phyloP scores from a whole-genome alignment of 495 filamentous ascomycete species.

The Thozetella sp. region DNA sequence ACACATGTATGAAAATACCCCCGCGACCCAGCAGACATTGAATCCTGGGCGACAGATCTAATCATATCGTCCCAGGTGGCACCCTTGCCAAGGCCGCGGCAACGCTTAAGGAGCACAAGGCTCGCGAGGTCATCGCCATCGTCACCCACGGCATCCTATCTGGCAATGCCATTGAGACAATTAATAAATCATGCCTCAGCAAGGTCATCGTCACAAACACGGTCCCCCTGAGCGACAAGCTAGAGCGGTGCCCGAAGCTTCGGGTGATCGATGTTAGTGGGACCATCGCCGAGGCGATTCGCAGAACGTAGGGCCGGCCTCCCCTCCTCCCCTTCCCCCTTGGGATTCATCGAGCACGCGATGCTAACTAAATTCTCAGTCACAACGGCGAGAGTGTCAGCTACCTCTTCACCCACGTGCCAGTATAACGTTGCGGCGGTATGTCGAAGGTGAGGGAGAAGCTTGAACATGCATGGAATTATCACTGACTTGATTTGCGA shows the following conservation, averaged over 20 bases:
- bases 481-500: too few relatives aligned
- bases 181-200: conserved; percentile 82
- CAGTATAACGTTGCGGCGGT: conserved; percentile 40
- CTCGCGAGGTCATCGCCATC: conserved; percentile 85
- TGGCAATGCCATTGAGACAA: conserved; percentile 85
- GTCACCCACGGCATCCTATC: conserved; percentile 96
- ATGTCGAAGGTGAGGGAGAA: background rate
- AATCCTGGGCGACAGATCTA: background rate
- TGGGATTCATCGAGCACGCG: conserved; percentile 30
- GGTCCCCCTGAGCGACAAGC: conserved; percentile 85
- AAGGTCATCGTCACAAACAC: conserved; percentile 92
- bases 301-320: conserved; percentile 33
- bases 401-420: conserved; percentile 93
- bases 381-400: conserved; percentile 87
- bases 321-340: too few relatives aligned
- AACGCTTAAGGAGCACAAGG: conserved; percentile 87
- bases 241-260: conserved; percentile 68
- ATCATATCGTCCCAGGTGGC: conserved; percentile 1
- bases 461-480: too few relatives aligned
- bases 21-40: too few relatives aligned
- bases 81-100: conserved; percentile 92
- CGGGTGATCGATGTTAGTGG: conserved; percentile 93
- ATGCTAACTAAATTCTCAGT: conserved; percentile 71
- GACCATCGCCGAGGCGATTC: conserved; percentile 55
- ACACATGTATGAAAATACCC: conserved; percentile 96